Evolutionary conservation across 495 filamentous ascomycete species (phyloP).

Genomic region (Neurospora sp.): DNA sequence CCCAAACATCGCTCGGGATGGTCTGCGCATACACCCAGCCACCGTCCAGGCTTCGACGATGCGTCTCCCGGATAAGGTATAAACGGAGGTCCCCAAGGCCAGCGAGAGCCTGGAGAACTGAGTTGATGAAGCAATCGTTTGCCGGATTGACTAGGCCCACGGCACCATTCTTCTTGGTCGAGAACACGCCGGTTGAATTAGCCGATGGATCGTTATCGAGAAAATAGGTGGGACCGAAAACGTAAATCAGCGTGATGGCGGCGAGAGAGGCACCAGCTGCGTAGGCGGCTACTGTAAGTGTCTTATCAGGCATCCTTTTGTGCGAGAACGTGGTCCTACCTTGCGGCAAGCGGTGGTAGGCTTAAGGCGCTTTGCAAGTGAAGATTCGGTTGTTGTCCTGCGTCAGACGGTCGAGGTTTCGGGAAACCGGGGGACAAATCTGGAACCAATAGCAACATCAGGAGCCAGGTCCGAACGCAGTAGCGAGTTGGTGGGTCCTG

Average conservation of each 20-base stretch:
- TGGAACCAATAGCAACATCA: not conserved
- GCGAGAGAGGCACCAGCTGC: conserved; percentile 93
- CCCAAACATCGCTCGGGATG: conserved; percentile 27
- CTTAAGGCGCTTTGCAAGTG: not conserved
- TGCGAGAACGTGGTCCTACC: not conserved
- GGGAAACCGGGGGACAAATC: not conserved
- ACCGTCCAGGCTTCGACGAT: conserved; percentile 70
- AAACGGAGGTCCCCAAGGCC: conserved; percentile 83
- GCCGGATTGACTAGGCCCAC: conserved; percentile 86
- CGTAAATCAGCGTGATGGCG: conserved; percentile 91
- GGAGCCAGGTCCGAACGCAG: not conserved
- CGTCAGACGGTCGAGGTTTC: not conserved
- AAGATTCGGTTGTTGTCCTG: not conserved
- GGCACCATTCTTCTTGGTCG: conserved; percentile 70
- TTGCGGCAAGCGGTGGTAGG: not conserved
- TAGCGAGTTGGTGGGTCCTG: not conserved
- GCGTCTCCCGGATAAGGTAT: conserved; percentile 81
- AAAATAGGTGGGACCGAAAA: conserved; percentile 91
- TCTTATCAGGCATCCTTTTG: conserved; percentile 68
- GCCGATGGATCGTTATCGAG: conserved; percentile 64
- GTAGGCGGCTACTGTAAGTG: conserved; percentile 79
- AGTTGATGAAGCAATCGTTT: conserved; percentile 99
- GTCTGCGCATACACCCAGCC: conserved; percentile 55
- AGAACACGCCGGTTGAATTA: conserved; percentile 15
- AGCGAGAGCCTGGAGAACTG: conserved; percentile 87